These are phyloP conservation scores for Neckera pumila DNA, from an alignment of 225 moss, liverwort and hornwort species.

Conservation along the genomic window DNA sequence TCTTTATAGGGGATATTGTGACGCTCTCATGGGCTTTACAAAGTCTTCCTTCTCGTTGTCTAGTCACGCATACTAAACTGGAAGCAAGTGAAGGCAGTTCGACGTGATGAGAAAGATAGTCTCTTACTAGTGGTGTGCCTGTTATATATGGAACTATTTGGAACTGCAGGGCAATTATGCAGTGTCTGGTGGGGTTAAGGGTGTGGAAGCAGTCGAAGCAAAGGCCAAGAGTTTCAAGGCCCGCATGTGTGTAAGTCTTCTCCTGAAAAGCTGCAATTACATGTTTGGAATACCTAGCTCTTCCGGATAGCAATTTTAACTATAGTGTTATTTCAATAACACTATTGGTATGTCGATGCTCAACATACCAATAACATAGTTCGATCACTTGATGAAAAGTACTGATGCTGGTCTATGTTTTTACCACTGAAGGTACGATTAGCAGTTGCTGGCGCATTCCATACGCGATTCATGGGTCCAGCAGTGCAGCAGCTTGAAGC, in stretches of 20 bases:
- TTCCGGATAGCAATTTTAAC: background rate
- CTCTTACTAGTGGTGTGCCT: background rate
- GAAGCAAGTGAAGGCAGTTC: background rate
- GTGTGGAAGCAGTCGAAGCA: slow-evolving; percentile 86
- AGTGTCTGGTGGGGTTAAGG: slow-evolving; percentile 95
- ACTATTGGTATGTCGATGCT: background rate
- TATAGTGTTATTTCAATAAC: background rate
- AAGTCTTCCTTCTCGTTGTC: background rate
- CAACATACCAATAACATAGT: too few species aligned
- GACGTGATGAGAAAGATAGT: background rate
- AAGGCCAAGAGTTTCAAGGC: slow-evolving; percentile 97
- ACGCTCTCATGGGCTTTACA: background rate
- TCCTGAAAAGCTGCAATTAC: background rate
- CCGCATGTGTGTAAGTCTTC: slow-evolving; percentile 77
- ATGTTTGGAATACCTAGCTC: background rate
- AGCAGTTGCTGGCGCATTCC: slow-evolving; percentile 96
- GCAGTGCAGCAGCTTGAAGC: slow-evolving; percentile 85
- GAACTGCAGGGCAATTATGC: slow-evolving; percentile 84
- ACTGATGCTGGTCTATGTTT: background rate
- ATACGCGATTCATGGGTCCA: slow-evolving; percentile 93
- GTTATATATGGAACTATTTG: background rate
- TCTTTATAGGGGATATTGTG: background rate
- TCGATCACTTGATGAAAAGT: background rate
- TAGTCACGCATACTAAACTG: background rate
- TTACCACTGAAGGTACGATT: slow-evolving; percentile 55